These are phyloP conservation scores for Pythium biforme DNA, from an alignment of 352 stramenopile genomes.

Conservation along the genomic window DNA sequence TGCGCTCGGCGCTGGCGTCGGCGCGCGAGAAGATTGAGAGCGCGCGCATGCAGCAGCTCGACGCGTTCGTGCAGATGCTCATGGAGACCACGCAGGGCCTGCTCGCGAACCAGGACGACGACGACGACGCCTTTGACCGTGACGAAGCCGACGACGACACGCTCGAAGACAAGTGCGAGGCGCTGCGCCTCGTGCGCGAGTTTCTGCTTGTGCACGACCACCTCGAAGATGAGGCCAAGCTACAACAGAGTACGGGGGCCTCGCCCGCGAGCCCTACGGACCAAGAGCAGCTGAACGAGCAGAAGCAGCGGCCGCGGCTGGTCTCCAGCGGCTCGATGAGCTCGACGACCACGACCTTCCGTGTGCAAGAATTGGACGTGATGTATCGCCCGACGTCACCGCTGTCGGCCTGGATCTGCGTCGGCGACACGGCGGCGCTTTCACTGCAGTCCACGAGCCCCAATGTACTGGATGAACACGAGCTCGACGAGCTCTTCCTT, in stretches of 20 bases:
- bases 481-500: conserved; percentile 56
- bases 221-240: conserved; percentile 31
- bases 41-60: conserved; percentile 56
- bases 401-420: conserved; percentile 13
- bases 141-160: conserved; percentile 35
- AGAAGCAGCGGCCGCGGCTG: conserved; percentile 3
- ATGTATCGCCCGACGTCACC: conserved; percentile 36
- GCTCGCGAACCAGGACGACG: conserved; percentile 50
- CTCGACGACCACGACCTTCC: conserved; percentile 43
- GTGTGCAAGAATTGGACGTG: conserved; percentile 59
- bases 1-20: conserved; percentile 46
- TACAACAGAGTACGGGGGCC: neutral
- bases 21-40: conserved; percentile 57
- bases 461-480: conserved; percentile 27
- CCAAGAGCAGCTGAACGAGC: neutral
- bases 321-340: conserved; percentile 9
- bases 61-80: conserved; percentile 62
- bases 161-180: conserved; percentile 42
- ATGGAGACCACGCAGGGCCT: conserved; percentile 67
- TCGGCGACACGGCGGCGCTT: neutral
- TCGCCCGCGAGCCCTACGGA: neutral
- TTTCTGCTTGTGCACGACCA: conserved; percentile 66
- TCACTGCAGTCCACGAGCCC: conserved; percentile 17
- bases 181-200: conserved; percentile 52
- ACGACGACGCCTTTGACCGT: conserved; percentile 41